These are phyloP conservation scores for Saksenaea vasiformis DNA, from an alignment of 371 early-diverging fungal species.

Conservation along the genomic window DNA sequence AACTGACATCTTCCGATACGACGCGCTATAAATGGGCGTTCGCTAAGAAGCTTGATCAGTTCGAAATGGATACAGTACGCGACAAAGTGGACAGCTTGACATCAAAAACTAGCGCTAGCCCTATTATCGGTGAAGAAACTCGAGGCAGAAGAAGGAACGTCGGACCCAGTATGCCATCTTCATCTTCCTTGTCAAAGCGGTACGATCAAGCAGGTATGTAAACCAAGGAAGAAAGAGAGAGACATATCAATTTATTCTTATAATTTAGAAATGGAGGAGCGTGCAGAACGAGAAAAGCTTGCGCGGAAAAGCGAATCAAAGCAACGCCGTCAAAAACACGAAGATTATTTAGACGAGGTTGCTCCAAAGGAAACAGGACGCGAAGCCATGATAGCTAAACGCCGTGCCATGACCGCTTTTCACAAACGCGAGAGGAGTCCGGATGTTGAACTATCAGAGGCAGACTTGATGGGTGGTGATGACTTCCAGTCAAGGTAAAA, in stretches of 20 bases:
- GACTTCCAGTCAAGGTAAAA: constrained; percentile 52
- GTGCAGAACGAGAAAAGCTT: constrained; percentile 47
- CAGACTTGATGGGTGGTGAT: constrained; percentile 72
- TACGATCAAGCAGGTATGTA: constrained; percentile 16
- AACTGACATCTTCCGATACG: constrained; percentile 59
- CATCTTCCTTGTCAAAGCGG: constrained; percentile 7
- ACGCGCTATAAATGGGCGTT: constrained; percentile 83
- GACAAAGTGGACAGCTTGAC: constrained; percentile 71
- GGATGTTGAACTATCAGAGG: constrained; percentile 75
- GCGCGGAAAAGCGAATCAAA: constrained; percentile 25
- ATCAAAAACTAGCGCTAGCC: background rate
- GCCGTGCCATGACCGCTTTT: constrained; percentile 61
- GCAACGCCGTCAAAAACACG: constrained; percentile 42
- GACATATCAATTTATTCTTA: background rate
- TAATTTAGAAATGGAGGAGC: constrained; percentile 56
- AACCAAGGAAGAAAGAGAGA: background rate
- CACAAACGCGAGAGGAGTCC: constrained; percentile 72
- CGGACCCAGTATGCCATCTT: constrained; percentile 37
- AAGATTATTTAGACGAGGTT: constrained; percentile 76
- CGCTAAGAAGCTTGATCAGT: constrained; percentile 60
- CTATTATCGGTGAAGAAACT: background rate
- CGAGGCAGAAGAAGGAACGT: constrained; percentile 29
- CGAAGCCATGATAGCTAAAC: constrained; percentile 72
- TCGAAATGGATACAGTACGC: constrained; percentile 58
- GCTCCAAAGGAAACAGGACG: constrained; percentile 83